Base-by-base conservation (phyloP, 345 rosid genomes). In the Eucalyptus pauciflora region DNA sequence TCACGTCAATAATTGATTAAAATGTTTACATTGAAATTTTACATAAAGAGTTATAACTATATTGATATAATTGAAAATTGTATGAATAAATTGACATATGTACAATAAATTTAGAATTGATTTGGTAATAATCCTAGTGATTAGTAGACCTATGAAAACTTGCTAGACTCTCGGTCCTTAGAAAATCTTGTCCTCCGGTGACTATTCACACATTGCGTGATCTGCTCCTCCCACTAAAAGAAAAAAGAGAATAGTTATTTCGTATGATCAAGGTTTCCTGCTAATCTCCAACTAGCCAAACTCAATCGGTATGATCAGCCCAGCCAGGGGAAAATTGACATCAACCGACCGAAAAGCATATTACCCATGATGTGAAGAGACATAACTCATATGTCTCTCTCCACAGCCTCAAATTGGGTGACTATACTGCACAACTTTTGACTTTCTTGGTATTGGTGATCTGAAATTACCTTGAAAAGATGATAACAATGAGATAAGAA, bases 1-100 rank as follows among this genome's bases (percentile, higher is more conserved):
- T 37, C 7, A 5, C 3, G 0, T 12, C 3, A 4, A 0, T 20
- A 37, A 76, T 76, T 76, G 27, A 10, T 2, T 6, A 2, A 11
- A 37, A 76, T 37, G 1, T 37, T 6, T 37, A 71, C 10, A 20
- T 37, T 76, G 15, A 2, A 76, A 76, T 76, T 5, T 76, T 37
- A 24, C 3, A 0, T 76, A 76, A 37, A 5, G 8, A 11, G 2
- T 10, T 76, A 76, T 3, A 24, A 76, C 8, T 37, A 37, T 12
- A 71, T 18, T 17, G 25, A 1, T 13, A 18, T 18, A 33, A 69
- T 8, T 71, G 4, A 37, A 37, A 76, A 41, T 10, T 9, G 8
- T 76, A 37, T 76, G 8, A 37, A 22, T 76, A 11, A 41, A 76
- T 76, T 14, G 1, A 5, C 2, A 10, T 18, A 18, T 6, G 14